Evolutionary conservation across 2,329 filamentous ascomycete genomes (phyloP), one percentile per base, ranked within the genome.

Genomic region (Alternaria incomplexa): DNA sequence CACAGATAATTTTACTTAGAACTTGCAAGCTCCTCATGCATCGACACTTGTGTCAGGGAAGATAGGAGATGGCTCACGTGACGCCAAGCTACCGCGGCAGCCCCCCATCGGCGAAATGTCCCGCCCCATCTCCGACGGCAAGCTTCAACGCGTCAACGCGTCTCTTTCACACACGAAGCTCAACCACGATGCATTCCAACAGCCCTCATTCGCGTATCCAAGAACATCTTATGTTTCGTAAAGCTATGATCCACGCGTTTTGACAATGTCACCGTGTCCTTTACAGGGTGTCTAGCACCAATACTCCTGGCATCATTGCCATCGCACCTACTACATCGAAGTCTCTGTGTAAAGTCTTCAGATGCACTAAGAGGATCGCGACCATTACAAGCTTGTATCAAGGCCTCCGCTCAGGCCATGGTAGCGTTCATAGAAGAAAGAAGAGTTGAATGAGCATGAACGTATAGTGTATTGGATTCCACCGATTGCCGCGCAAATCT

Each of bases 51-150:
- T n/a, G n/a, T n/a, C n/a, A n/a, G n/a, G n/a, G n/a, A n/a, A n/a
- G n/a, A n/a, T n/a, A n/a, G n/a, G 36, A 17, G 5, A 3, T 17
- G n/a, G 0, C n/a, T 40, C 36, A 40, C 36, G 36, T 40, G 36
- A 40, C 0, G n/a, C 0, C 0, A 0, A 40, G n/a, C 36, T 2
- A 17, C 36, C n/a, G 0, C 13, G 2, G 36, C n/a, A 17, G n/a
- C 36, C 36, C 36, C 36, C 17, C 36, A 40, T 40, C n/a, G 36
- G n/a, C 36, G 4, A n/a, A 36, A 9, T 36, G 32, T n/a, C 0
- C 2, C 32, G 7, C 10, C 32, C 1, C 0, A n/a, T 36, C 8
- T 36, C 32, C 32, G 32, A 5, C 15, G 32, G 32, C 32, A 36
- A 36, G 32, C 32, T 36, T 10, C 32, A 17, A 40, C 36, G 36